These are phyloP conservation scores for Hydrangea macrophylla DNA, from an alignment of 148 eudicot species.

Conservation along the genomic window DNA sequence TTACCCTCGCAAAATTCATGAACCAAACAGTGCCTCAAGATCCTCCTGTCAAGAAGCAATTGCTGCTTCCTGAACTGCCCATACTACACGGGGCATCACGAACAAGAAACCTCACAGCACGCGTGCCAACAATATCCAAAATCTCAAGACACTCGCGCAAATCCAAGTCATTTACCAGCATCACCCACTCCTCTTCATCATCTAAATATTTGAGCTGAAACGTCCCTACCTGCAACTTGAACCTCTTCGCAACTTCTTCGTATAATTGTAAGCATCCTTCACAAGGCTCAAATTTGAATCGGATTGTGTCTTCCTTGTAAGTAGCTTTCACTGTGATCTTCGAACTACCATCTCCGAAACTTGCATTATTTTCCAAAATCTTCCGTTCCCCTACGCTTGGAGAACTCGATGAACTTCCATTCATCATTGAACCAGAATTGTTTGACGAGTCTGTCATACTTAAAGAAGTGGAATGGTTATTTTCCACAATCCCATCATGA, in stretches of 20 bases:
- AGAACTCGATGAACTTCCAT: constrained; percentile 55
- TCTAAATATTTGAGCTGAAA: constrained; percentile 92
- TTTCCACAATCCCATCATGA: constrained; percentile 35
- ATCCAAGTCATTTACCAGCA: constrained; percentile 74
- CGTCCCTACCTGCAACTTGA: constrained; percentile 48
- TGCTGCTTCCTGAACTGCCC: constrained; percentile 83
- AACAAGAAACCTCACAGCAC: constrained; percentile 58
- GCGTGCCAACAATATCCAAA: constrained; percentile 61
- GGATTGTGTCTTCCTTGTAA: constrained; percentile 62
- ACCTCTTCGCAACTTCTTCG: constrained; percentile 75
- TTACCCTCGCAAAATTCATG: too few species aligned
- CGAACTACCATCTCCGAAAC: constrained; percentile 33
- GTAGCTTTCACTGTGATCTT: constrained; percentile 68
- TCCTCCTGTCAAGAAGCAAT: constrained; percentile 49
- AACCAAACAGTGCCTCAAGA: too few species aligned
- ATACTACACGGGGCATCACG: constrained; percentile 46
- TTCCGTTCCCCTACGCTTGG: constrained; percentile 29
- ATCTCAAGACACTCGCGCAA: constrained; percentile 79
- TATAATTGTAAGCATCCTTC: constrained; percentile 58
- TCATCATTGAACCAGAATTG: constrained; percentile 47
- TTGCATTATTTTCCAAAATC: constrained; percentile 16
- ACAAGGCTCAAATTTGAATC: constrained; percentile 70
- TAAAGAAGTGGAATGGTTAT: constrained; percentile 55
- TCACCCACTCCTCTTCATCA: constrained; percentile 93
- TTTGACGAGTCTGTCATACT: constrained; percentile 79